phyloP scores from a whole-genome alignment of 2,329 filamentous ascomycete genomes.

The Knoxdaviesia capensis region DNA sequence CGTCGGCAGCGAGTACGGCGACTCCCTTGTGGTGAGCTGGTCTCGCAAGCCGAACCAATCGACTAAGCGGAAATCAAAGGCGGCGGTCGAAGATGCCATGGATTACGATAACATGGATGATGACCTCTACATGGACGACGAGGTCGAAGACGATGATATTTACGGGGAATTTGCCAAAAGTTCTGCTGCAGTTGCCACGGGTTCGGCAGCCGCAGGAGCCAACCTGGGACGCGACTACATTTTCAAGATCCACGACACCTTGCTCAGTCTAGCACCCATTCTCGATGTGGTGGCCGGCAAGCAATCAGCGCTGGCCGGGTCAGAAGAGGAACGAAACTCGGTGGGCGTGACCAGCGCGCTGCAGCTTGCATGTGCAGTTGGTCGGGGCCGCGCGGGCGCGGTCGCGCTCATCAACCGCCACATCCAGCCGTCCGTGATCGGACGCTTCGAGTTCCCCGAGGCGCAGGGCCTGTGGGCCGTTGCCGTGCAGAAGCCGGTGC shows the following conservation, averaged over 20 bases:
- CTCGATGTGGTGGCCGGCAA: constrained; percentile 53
- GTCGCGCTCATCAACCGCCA: constrained; percentile 61
- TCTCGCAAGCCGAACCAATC: constrained; percentile 40
- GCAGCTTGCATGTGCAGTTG: constrained; percentile 39
- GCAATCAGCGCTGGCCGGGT: constrained; percentile 20
- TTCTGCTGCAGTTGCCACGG: constrained; percentile 38
- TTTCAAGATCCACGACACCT: constrained; percentile 58
- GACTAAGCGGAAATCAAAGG: constrained; percentile 38
- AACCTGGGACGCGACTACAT: constrained; percentile 35
- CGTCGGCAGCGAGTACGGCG: constrained; percentile 63
- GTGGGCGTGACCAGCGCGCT: constrained; percentile 23
- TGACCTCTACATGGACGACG: constrained; percentile 33
- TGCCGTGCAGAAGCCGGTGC: constrained; percentile 43
- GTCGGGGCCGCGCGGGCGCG: constrained; percentile 44
- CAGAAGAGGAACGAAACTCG: constrained; percentile 22
- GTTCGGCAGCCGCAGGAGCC: constrained; percentile 16
- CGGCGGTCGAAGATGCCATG: constrained; percentile 30
- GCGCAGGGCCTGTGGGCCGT: constrained; percentile 69
- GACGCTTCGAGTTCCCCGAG: constrained; percentile 50
- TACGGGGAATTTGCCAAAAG: constrained; percentile 33
- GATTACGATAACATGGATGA: constrained; percentile 23
- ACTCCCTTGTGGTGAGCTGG: constrained; percentile 71
- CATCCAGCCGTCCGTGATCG: constrained; percentile 52
- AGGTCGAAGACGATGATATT: constrained; percentile 38
- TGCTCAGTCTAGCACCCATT: constrained; percentile 65